A percentile compares a stretch with the other conserved stretches of the same genome.
Evolutionary conservation across 129 eudicot genomes (phyloP).

Genomic region (Chrysanthemum lavandulifolium): DNA sequence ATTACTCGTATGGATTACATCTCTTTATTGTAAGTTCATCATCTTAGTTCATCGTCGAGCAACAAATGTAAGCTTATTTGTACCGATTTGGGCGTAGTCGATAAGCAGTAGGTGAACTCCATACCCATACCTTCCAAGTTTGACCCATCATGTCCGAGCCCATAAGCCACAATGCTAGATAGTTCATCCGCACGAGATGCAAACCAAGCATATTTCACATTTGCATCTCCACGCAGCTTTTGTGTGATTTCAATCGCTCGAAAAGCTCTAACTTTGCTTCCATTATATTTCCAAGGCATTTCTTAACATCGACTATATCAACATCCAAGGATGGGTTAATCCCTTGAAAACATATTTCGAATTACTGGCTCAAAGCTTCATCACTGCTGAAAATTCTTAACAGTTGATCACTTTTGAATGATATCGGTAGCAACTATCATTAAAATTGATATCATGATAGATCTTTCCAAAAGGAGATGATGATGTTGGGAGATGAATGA

Average conservation of each 20-base stretch:
- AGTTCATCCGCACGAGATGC: conserved; percentile 34
- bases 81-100: conserved; percentile 41
- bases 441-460: too few species aligned
- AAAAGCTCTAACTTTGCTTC: conserved; percentile 51
- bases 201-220: conserved; percentile 61
- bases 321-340: conserved; percentile 20
- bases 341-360: conserved; percentile 41
- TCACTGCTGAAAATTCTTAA: conserved; percentile 32
- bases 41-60: not conserved
- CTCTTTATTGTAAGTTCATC: too few species aligned
- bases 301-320: conserved; percentile 29
- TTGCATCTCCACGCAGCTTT: conserved; percentile 51
- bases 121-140: conserved; percentile 46
- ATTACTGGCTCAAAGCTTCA: conserved; percentile 37
- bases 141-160: conserved; percentile 48
- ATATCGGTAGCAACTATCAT: conserved; percentile 30
- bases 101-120: conserved; percentile 58
- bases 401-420: conserved; percentile 27
- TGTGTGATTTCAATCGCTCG: conserved; percentile 49
- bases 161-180: conserved; percentile 36
- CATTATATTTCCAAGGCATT: conserved; percentile 31
- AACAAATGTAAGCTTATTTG: conserved; percentile 11
- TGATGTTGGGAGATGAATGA: too few species aligned
- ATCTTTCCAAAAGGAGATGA: too few species aligned
- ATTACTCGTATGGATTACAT: too few species aligned